Evolutionary conservation across 139 green algal genomes (phyloP).

Genomic region (Penium margaritaceum): DNA sequence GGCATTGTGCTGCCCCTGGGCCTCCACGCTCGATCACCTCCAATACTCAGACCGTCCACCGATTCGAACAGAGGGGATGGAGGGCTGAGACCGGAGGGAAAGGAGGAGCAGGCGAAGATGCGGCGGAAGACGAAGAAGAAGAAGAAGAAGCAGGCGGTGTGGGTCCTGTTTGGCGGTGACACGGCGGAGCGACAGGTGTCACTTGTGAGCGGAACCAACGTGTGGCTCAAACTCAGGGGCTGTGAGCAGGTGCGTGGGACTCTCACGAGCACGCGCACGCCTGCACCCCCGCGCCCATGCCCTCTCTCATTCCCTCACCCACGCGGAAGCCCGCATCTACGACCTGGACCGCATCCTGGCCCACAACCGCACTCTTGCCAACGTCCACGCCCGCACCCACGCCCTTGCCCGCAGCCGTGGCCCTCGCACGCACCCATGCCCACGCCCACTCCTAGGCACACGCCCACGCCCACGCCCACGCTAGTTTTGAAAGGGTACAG

Average conservation of each 20-base stretch:
- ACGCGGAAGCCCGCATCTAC: too few relatives aligned
- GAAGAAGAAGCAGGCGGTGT: conserved; percentile 51
- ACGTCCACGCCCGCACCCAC: conserved; percentile 18
- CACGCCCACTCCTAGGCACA: too few relatives aligned
- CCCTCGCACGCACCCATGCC: too few relatives aligned
- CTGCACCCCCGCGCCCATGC: too few relatives aligned
- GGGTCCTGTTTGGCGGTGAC: conserved; percentile 65
- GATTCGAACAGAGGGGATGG: neutral
- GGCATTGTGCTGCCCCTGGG: neutral
- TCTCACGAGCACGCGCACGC: too few relatives aligned
- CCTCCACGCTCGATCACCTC: neutral
- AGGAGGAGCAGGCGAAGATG: neutral
- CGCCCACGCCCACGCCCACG: too few relatives aligned
- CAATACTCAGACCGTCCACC: neutral
- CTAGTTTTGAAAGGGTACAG: too few relatives aligned
- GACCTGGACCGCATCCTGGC: too few relatives aligned
- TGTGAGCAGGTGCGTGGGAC: conserved; percentile 26
- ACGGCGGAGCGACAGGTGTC: conserved; percentile 56
- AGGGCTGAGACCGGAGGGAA: neutral
- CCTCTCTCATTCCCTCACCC: too few relatives aligned
- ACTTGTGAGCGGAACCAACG: conserved; percentile 56
- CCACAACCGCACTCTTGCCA: neutral
- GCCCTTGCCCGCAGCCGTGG: neutral
- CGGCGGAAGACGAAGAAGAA: too few relatives aligned
- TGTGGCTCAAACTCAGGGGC: conserved; percentile 52